Conservation (phyloP, 2,329 filamentous ascomycete species). For the Ascochyta clinopodiicola region DNA sequence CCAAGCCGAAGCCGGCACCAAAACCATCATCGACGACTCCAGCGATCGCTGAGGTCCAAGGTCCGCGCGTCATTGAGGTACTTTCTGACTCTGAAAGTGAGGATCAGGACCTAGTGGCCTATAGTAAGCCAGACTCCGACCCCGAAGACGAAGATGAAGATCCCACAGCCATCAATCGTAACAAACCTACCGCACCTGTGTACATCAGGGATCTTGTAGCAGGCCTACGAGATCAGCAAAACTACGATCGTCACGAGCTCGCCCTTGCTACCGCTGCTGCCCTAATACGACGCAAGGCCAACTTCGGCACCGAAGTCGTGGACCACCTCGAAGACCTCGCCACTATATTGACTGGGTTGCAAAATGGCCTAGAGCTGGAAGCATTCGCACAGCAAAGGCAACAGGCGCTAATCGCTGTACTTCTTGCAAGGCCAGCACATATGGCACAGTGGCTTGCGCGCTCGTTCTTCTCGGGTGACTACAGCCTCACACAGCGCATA, state of each 20-base stretch:
- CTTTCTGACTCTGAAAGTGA: constrained; percentile 58
- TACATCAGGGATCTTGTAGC: constrained; percentile 86
- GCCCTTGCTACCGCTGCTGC: constrained; percentile 77
- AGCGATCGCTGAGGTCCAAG: constrained; percentile 33
- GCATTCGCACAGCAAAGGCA: constrained; percentile 77
- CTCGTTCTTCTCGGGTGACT: constrained; percentile 90
- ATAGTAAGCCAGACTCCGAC: constrained; percentile 87
- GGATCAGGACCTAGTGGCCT: constrained; percentile 73
- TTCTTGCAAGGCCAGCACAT: constrained; percentile 75
- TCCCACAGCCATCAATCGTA: constrained; percentile 80
- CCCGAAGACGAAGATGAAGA: constrained; percentile 93
- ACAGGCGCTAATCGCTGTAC: constrained; percentile 80
- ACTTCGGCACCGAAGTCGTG: constrained; percentile 85
- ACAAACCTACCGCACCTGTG: constrained; percentile 84
- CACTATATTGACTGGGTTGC: constrained; percentile 75
- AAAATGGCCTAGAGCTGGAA: constrained; percentile 80
- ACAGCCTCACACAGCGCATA: constrained; percentile 83
- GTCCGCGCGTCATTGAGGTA: constrained; percentile 59
- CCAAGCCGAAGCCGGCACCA: constrained; percentile 17
- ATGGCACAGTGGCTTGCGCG: constrained; percentile 86
- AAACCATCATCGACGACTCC: constrained; percentile 17
- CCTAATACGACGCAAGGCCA: constrained; percentile 86
- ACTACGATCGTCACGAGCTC: constrained; percentile 82
- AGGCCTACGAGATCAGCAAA: constrained; percentile 80
- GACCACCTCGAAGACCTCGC: constrained; percentile 85